A percentile compares a stretch with the other conserved stretches of the same genome.
Conservation (phyloP, 805 yeast genomes). For the Candida wancherniae region DNA sequence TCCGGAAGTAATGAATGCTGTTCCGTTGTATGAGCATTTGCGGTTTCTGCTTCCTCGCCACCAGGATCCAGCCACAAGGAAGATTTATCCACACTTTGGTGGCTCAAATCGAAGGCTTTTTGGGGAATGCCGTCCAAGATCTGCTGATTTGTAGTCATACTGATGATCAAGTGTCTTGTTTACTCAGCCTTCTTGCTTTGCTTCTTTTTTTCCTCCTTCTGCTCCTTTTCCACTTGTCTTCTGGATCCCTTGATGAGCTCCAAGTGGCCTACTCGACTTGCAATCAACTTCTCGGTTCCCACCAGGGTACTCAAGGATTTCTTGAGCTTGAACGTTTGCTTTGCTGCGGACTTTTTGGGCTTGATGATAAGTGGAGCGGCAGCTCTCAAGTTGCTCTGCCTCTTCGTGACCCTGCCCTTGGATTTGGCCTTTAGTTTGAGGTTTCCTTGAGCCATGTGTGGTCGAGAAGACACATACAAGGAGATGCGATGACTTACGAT, state of each 20-base stretch:
- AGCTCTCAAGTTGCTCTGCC: conserved; percentile 59
- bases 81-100: too few relatives aligned
- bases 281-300: conserved; percentile 75
- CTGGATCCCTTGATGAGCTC: conserved; percentile 89
- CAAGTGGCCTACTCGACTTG: conserved; percentile 90
- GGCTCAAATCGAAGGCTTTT: conserved; percentile 1
- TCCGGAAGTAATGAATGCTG: conserved; percentile 18
- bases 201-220: conserved; percentile 33
- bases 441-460: conserved; percentile 68
- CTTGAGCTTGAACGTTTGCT: conserved; percentile 46
- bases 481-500: not conserved
- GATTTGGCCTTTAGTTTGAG: conserved; percentile 49
- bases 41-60: not conserved
- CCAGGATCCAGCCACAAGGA: too few relatives aligned
- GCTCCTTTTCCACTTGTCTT: conserved; percentile 67
- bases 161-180: conserved; percentile 2
- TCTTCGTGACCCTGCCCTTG: conserved; percentile 56
- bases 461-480: conserved; percentile 1
- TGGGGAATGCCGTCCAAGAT: conserved; percentile 9
- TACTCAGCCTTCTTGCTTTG: conserved; percentile 15
- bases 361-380: conserved; percentile 68
- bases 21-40: not conserved
- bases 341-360: conserved; percentile 55
- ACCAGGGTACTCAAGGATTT: conserved; percentile 35
- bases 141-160: conserved; percentile 6